Evolutionary conservation across 2,329 filamentous ascomycete species (phyloP), one percentile per base, ranked within the genome.

Genomic region (Neurospora crassa): DNA sequence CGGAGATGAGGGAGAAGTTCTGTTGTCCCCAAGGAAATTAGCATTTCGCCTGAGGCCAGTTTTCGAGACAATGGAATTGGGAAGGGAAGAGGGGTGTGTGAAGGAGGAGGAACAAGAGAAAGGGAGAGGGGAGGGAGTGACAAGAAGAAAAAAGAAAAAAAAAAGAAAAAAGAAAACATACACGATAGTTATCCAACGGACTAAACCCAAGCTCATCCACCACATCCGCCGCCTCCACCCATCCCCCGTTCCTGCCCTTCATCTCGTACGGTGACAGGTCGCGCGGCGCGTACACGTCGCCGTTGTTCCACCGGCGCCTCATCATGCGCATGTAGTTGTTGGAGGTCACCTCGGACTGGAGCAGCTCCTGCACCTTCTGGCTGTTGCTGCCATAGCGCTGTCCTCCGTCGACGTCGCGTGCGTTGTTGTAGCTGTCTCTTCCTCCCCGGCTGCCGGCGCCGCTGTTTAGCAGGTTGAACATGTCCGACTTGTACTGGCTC

Each of bases 1-100:
- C 94, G 41, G 92, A 92, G 82, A 98, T 91, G 73, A 99, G 88
- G 45, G 92, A 89, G 80, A 97, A 97, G 82, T 99, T 99, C 94
- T 97, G 77, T 68, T 29, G 3, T 4, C 41, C 53, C 37, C 20
- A 29, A 34, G 11, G 20, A n/a, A 37, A 6, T 20, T 16, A 40
- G 29, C 20, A 45, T 67, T 67, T 24, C 4, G 29, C 29, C 29
- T 29, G 4, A n/a, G n/a, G 29, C 29, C 29, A 29, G 29, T 29
- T 29, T 29, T 29, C 29, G 5, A 29, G 29, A 29, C 29, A 5
- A 29, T 37, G 68, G n/a, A 20, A 14, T 43, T 16, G 29, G 29
- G 14, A 67, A 6, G 29, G 29, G 14, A 67, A 6, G 59, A 18
- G 20, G 14, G 67, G 5, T 43, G 10, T 40, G 5, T 14, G 40